Base-by-base conservation (phyloP, 2,329 filamentous ascomycete genomes). In the Exophiala bonariae region DNA sequence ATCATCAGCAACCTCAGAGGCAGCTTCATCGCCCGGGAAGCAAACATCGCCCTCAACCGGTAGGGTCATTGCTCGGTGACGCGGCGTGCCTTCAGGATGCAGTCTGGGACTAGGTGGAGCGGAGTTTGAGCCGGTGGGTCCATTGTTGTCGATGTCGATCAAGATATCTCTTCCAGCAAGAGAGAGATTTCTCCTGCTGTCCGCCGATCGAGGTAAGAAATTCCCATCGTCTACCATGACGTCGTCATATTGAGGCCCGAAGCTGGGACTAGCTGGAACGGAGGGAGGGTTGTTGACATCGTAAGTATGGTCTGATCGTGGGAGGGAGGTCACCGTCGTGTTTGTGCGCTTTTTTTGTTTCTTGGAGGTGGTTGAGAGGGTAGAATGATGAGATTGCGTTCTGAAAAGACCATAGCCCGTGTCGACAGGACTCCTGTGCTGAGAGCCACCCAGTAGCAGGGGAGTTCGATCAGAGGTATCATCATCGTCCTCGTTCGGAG, bases 31-130 rank as follows among this genome's bases (percentile, higher is more conserved):
- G 4, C 83, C 82, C 0, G 91, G 92, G 61, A 96, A 96, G 71
- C 93, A 96, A 1, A 97, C 91, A 68, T 97, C 93, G 56, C 87
- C 87, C 60, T 93, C 83, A 0, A 84, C 87, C 9, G 84, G 77
- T 10, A 85, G 66, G 10, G 78, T 76, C 55, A 83, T 77, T 4
- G 80, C 83, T 47, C 78, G 76, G 30, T 54, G 50, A 23, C 57
- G 41, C 22, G 48, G 46, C 8, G 54, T 22, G 31, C 54, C 61
- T 66, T 59, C 59, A 49, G 71, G 60, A 16, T 66, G 65, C 31
- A 66, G 59, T 11, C 63, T 59, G 10, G 65, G 67, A 22, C 66
- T 75, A 44, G 62, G 58, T 3, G 73, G 69, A 3, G 70, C 65
- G 14, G 67, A 70, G 19, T 52, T 52, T 1, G 57, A 53, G 39